These are phyloP conservation scores for Silybum marianum DNA, from an alignment of 129 eudicot genomes.

Conservation along the genomic window DNA sequence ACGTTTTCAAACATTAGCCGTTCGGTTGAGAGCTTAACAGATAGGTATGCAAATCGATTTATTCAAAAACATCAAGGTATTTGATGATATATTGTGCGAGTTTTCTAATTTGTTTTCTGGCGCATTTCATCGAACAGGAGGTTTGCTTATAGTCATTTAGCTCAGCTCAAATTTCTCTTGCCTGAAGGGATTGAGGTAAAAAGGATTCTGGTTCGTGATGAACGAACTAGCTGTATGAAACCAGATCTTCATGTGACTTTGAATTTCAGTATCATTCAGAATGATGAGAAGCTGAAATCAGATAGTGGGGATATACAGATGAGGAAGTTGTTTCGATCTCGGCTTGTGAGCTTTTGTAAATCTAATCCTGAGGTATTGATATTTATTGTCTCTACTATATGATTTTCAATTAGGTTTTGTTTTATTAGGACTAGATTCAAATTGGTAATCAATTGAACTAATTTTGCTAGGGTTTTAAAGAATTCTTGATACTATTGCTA, in stretches of 20 bases:
- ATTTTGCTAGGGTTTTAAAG: not conserved
- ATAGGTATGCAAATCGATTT: slow-evolving; percentile 46
- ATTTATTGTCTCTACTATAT: not conserved
- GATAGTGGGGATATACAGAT: slow-evolving; percentile 37
- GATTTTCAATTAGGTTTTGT: not conserved
- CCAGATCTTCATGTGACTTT: slow-evolving; percentile 68
- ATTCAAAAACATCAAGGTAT: not conserved
- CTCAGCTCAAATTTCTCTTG: slow-evolving; percentile 74
- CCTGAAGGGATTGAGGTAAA: slow-evolving; percentile 75
- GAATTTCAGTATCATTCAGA: slow-evolving; percentile 39
- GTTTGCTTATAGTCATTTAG: slow-evolving; percentile 68
- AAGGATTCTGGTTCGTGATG: slow-evolving; percentile 67
- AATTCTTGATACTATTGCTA: not conserved
- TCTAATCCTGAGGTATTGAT: slow-evolving; percentile 69
- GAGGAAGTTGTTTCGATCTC: slow-evolving; percentile 63
- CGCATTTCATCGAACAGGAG: slow-evolving; percentile 45
- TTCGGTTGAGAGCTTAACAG: slow-evolving; percentile 61
- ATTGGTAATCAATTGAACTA: slow-evolving; percentile 7
- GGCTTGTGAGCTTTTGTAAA: slow-evolving; percentile 52
- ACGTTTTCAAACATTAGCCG: slow-evolving; percentile 61
- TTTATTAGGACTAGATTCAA: not conserved
- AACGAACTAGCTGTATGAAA: slow-evolving; percentile 69
- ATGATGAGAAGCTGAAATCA: slow-evolving; percentile 38
- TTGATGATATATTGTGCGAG: not conserved
- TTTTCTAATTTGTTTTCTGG: not conserved